These are phyloP conservation scores for Geotrichum restrictum DNA, from an alignment of 1,139 yeast species.

Conservation along the genomic window DNA sequence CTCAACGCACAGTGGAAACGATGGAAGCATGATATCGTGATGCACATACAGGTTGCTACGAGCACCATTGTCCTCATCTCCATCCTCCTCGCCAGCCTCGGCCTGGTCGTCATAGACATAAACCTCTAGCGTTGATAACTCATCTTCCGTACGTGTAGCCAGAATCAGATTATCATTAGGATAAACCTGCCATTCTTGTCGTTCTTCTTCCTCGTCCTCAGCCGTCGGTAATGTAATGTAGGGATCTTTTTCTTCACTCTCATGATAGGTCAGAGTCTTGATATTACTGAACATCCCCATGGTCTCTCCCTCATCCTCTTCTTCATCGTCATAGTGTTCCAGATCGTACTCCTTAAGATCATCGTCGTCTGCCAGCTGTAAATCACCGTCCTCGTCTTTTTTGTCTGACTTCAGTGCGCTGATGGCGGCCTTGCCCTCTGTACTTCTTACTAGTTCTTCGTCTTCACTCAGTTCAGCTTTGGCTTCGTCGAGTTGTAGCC, in stretches of 20 bases:
- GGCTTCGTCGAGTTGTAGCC: slow-evolving; percentile 74
- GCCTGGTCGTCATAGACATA: slow-evolving; percentile 78
- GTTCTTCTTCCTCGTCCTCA: slow-evolving; percentile 67
- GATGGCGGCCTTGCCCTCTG: slow-evolving; percentile 20
- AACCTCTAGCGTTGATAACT: slow-evolving; percentile 84
- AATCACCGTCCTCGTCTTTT: slow-evolving; percentile 32
- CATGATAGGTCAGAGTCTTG: slow-evolving; percentile 51
- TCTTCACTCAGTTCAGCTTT: slow-evolving; percentile 51
- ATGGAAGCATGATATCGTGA: slow-evolving; percentile 94
- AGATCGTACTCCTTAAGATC: slow-evolving; percentile 84
- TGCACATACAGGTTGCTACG: slow-evolving; percentile 82
- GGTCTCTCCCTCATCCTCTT: slow-evolving; percentile 57
- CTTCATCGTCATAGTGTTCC: slow-evolving; percentile 73
- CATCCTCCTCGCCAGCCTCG: slow-evolving; percentile 62
- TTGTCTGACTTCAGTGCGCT: slow-evolving; percentile 21
- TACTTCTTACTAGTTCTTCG: slow-evolving; percentile 17
- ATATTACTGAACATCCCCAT: slow-evolving; percentile 41
- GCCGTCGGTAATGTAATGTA: slow-evolving; percentile 63
- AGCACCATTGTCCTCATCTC: slow-evolving; percentile 52
- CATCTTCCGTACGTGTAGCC: slow-evolving; percentile 95
- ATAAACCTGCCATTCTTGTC: slow-evolving; percentile 76
- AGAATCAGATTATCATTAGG: slow-evolving; percentile 87
- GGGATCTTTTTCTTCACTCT: slow-evolving; percentile 63
- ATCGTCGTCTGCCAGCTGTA: slow-evolving; percentile 50
- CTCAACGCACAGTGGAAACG: slow-evolving; percentile 94